A percentile compares a stretch with the other conserved stretches of the same genome.
phyloP scores from a whole-genome alignment of 495 filamentous ascomycete species.

The Penicillium riverlandense region DNA sequence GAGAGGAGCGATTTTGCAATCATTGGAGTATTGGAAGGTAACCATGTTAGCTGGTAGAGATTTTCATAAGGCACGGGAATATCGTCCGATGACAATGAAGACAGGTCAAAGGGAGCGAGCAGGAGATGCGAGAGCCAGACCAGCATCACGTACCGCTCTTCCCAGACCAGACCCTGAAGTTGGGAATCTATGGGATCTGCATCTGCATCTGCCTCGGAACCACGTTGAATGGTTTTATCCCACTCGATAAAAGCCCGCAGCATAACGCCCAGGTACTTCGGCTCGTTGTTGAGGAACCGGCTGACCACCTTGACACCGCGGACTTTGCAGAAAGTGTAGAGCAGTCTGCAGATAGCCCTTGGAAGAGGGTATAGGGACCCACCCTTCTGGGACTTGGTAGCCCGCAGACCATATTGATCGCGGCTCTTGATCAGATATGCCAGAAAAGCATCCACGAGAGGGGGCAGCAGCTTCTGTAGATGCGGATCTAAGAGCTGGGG shows the following conservation, averaged over 20 bases:
- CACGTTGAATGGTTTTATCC: conserved; percentile 15
- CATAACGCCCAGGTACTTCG: conserved; percentile 71
- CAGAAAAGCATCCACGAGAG: conserved; percentile 67
- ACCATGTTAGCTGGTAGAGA: conserved; percentile 7
- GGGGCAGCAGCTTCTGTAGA: conserved; percentile 64
- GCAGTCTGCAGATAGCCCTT: conserved; percentile 63
- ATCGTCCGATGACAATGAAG: conserved; percentile 65
- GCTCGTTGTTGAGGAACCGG: conserved; percentile 83
- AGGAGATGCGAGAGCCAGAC: conserved; percentile 91
- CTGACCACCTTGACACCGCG: conserved; percentile 87
- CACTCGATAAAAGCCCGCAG: conserved; percentile 56
- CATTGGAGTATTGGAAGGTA: conserved; percentile 49
- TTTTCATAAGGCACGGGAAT: conserved; percentile 25
- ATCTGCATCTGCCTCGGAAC: neutral
- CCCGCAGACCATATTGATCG: conserved; percentile 26
- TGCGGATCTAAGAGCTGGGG: conserved; percentile 93
- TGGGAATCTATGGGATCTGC: conserved; percentile 3
- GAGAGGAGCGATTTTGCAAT: conserved; percentile 63
- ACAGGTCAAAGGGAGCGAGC: conserved; percentile 87
- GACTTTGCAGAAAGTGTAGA: conserved; percentile 93
- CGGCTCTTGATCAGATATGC: conserved; percentile 48
- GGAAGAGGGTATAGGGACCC: conserved; percentile 48
- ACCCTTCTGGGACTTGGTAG: conserved; percentile 21
- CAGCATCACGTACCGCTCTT: conserved; percentile 81
- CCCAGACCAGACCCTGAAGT: conserved; percentile 54